Percentiles rank a stretch among this genome's conserved stretches.
These are phyloP conservation scores for Suhomyces choctaworum DNA, from an alignment of 1,139 yeast species.

Conservation along the genomic window DNA sequence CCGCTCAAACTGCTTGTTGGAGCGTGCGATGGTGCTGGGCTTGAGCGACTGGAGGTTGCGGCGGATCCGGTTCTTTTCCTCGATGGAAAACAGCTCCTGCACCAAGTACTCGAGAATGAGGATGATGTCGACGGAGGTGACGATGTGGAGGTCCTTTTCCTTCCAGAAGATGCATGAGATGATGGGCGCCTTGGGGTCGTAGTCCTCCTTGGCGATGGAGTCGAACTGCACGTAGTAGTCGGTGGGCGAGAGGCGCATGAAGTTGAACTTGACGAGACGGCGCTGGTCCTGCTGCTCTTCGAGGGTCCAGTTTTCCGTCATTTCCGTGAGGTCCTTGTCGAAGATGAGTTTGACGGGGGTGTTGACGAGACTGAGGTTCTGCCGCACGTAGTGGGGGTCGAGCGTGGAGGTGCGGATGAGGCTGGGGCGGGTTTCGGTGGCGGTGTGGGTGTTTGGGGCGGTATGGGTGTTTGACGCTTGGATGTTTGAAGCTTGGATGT, in stretches of 20 bases:
- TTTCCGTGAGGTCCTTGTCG: slow-evolving; percentile 13
- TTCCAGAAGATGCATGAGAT: slow-evolving; percentile 67
- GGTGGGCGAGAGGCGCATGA: slow-evolving; percentile 21
- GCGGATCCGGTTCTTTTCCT: slow-evolving; percentile 69
- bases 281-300: slow-evolving; percentile 32
- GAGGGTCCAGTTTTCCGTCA: slow-evolving; percentile 38
- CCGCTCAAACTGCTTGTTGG: slow-evolving; percentile 42
- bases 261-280: slow-evolving; percentile 40
- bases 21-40: slow-evolving; percentile 60
- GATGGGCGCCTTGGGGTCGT: slow-evolving; percentile 29
- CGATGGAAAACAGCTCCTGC: slow-evolving; percentile 59
- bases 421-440: slow-evolving; percentile 4
- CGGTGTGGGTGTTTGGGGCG: neutral
- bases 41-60: slow-evolving; percentile 66
- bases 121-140: slow-evolving; percentile 69
- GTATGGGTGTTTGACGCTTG: neutral
- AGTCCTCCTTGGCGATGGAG: slow-evolving; percentile 26
- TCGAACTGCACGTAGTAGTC: slow-evolving; percentile 28
- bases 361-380: slow-evolving; percentile 8
- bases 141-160: slow-evolving; percentile 50
- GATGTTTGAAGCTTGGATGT: too few relatives aligned
- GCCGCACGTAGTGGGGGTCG: slow-evolving; percentile 10
- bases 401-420: slow-evolving; percentile 14
- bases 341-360: slow-evolving; percentile 14
- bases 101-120: slow-evolving; percentile 58